Evolutionary conservation across 495 filamentous ascomycete species (phyloP), one percentile per base, ranked within the genome.

Genomic region (Penicillium lagena): DNA sequence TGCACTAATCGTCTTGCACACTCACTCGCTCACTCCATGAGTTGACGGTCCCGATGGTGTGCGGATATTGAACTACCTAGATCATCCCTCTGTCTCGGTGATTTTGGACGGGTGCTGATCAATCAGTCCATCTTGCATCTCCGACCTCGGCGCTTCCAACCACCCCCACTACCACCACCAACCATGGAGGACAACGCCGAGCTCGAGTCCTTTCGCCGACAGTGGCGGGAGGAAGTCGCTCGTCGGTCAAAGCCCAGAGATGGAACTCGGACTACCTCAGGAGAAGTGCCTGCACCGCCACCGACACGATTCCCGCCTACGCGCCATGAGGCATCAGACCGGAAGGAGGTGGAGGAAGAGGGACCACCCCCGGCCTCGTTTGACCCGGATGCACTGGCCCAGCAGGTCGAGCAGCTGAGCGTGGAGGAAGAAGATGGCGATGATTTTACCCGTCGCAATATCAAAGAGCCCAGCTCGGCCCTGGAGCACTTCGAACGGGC

Each of bases 401-500:
- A 65, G 53, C 66, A 56, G 52, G 63, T 71, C 7, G 59, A 60
- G 7, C 45, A 62, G 13, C 47, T 73, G 45, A 62, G 50, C 37
- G 13, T 67, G 14, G 44, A 56, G 32, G 36, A 45, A n/a, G 42
- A 54, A 5, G 59, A 67, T 37, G 64, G 62, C 30, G 66, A 64
- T 45, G 56, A 43, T 54, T 69, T 54, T 40, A 60, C 42, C 37
- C 56, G 32, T 39, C 48, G 49, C 37, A 44, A 14, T 36, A 51
- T 47, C 15, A 47, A 63, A 29, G 84, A 88, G 52, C 89, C 85
- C 10, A 68, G 68, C 15, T 87, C 90, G 7, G 93, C 93, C 4
- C 64, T 97, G 33, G 93, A 96, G 55, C 87, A 96, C 61, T 97
- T 94, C 56, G 93, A 97, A 60, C 76, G 78, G 60, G 94, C 91